A percentile compares a stretch with the other conserved stretches of the same genome.
These are phyloP conservation scores for Russula lepida DNA, from an alignment of 768 basidiomycete species.

Conservation along the genomic window DNA sequence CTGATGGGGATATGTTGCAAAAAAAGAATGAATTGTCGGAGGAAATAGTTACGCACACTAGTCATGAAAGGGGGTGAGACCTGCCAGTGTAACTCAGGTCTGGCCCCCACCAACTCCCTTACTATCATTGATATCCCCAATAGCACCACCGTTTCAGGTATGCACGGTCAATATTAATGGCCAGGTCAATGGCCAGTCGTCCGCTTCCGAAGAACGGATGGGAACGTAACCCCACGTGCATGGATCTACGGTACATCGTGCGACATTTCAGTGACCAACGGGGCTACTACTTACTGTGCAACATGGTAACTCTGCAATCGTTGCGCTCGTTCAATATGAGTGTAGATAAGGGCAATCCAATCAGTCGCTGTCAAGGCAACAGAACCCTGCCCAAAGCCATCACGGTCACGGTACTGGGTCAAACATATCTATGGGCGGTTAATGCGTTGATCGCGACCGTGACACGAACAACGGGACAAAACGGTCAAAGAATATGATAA, in stretches of 20 bases:
- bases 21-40: neutral
- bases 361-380: constrained; percentile 15
- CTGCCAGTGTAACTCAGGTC: neutral
- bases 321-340: neutral
- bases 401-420: too few species aligned
- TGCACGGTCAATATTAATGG: neutral
- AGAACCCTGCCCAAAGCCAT: neutral
- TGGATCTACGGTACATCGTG: constrained; percentile 1
- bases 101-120: neutral
- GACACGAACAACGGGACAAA: neutral
- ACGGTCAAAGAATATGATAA: neutral
- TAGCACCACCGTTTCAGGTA: neutral
- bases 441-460: neutral
- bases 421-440: neutral
- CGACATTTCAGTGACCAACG: constrained; percentile 5
- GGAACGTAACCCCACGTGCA: neutral
- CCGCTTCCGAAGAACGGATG: constrained; percentile 4
- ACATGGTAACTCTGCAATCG: neutral
- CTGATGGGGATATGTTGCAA: neutral
- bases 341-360: neutral
- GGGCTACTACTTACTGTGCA: neutral
- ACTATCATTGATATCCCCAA: neutral
- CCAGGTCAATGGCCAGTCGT: neutral
- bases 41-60: neutral
- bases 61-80: neutral